These are phyloP conservation scores for Licmophora abbreviata DNA, from an alignment of 108 stramenopile genomes.

Conservation along the genomic window DNA sequence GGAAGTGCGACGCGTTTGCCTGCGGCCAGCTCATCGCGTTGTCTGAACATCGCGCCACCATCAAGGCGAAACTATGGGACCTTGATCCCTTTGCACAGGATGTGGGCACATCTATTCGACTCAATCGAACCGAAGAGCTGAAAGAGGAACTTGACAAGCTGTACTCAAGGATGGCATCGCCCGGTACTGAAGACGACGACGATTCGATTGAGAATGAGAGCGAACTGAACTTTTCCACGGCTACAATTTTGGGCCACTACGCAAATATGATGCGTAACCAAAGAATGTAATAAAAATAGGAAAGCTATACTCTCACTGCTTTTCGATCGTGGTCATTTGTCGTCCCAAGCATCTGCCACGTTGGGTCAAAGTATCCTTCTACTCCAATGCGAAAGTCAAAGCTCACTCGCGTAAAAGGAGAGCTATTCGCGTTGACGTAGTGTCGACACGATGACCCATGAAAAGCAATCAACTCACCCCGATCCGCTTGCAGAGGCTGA, in stretches of 20 bases:
- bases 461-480: conserved; percentile 66
- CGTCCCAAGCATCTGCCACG: conserved; percentile 83
- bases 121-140: conserved; percentile 25
- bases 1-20: conserved; percentile 66
- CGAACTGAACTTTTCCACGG: conserved; percentile 41
- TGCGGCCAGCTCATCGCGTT: conserved; percentile 79
- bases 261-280: conserved; percentile 31
- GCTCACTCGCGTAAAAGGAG: conserved; percentile 56
- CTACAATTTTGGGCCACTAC: conserved; percentile 63
- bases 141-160: conserved; percentile 39
- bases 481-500: conserved; percentile 50
- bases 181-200: conserved; percentile 13
- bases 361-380: conserved; percentile 77
- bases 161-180: conserved; percentile 14
- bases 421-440: conserved; percentile 75
- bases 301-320: neutral
- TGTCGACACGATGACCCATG: conserved; percentile 77
- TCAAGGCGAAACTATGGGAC: conserved; percentile 69
- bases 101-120: conserved; percentile 21
- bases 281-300: neutral
- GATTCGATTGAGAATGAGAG: conserved; percentile 22
- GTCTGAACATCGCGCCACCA: conserved; percentile 69
- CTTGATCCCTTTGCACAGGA: conserved; percentile 55
- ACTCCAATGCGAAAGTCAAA: conserved; percentile 87
- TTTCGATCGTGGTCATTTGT: conserved; percentile 66